Evolutionary conservation across 139 green algal genomes (phyloP).

Genomic region (Chlamydomonas applanata): DNA sequence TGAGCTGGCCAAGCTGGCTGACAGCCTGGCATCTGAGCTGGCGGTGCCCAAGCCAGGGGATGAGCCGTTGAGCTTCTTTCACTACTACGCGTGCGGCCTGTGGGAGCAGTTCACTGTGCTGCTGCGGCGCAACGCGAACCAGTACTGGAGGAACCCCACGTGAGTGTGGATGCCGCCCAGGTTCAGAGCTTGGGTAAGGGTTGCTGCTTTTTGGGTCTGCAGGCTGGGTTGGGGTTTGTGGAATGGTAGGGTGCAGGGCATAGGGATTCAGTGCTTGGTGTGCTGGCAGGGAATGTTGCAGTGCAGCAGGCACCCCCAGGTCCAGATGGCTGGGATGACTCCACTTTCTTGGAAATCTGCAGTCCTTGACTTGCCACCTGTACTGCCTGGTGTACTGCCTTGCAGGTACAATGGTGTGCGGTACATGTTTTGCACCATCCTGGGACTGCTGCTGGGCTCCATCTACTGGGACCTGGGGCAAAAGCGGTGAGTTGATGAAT

Average conservation of each 20-base stretch:
- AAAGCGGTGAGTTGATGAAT: background rate
- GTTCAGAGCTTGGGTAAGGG: too few species aligned
- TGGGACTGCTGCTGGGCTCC: slow-evolving; percentile 15
- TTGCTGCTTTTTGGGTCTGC: too few species aligned
- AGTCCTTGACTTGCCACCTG: too few species aligned
- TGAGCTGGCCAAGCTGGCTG: background rate
- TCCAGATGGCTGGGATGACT: too few species aligned
- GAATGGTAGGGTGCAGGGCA: too few species aligned
- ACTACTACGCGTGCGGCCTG: background rate
- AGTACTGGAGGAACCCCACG: slow-evolving; percentile 31
- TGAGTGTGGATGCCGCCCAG: background rate
- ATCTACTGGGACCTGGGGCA: slow-evolving; percentile 1
- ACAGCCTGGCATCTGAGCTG: background rate
- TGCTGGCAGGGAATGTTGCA: too few species aligned
- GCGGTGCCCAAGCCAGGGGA: background rate
- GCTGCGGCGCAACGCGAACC: slow-evolving; percentile 21
- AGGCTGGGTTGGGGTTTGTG: too few species aligned
- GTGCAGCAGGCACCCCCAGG: too few species aligned
- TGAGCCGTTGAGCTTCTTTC: background rate
- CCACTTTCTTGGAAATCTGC: too few species aligned
- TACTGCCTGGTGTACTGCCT: background rate
- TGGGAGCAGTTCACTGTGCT: slow-evolving; percentile 16
- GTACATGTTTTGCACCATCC: slow-evolving; percentile 15
- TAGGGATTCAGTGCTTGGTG: too few species aligned
- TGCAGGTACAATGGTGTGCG: slow-evolving; percentile 10